Conservation (phyloP, 148 eudicot genomes). For the Pharnaceum exiguum region DNA sequence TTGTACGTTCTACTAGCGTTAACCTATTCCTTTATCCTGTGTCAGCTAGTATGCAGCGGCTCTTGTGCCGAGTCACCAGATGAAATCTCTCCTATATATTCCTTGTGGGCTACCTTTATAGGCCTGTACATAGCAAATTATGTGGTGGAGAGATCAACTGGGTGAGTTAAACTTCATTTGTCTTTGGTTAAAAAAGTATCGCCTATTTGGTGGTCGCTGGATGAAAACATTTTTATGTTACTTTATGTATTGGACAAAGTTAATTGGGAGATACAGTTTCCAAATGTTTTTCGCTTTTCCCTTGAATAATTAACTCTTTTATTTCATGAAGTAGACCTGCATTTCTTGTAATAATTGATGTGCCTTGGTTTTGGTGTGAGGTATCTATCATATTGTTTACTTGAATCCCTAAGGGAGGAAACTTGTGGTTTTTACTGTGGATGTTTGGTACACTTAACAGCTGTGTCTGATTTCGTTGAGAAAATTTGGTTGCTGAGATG, state of each 20-base stretch:
- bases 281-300: no score
- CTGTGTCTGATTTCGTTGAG: not conserved
- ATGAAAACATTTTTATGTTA: not conserved
- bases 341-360: no score
- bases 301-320: no score
- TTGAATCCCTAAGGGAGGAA: no score
- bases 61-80: slow-evolving; percentile 77
- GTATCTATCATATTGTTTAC: no score
- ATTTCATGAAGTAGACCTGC: no score
- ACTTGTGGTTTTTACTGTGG: no score
- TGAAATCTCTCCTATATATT: slow-evolving; percentile 96
- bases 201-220: not conserved
- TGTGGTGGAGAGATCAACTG: slow-evolving; percentile 93
- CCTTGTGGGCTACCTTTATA: slow-evolving; percentile 98
- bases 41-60: slow-evolving; percentile 82
- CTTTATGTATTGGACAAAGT: no score
- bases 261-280: no score
- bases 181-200: not conserved
- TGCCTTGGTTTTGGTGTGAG: no score
- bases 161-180: slow-evolving; percentile 45
- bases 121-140: slow-evolving; percentile 97
- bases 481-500: not conserved
- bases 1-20: not conserved
- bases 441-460: no score
- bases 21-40: slow-evolving; percentile 13